Percentiles rank a stretch among this genome's conserved stretches.
Conservation (phyloP, 2,329 filamentous ascomycete genomes). For the Cladosporium sp. region DNA sequence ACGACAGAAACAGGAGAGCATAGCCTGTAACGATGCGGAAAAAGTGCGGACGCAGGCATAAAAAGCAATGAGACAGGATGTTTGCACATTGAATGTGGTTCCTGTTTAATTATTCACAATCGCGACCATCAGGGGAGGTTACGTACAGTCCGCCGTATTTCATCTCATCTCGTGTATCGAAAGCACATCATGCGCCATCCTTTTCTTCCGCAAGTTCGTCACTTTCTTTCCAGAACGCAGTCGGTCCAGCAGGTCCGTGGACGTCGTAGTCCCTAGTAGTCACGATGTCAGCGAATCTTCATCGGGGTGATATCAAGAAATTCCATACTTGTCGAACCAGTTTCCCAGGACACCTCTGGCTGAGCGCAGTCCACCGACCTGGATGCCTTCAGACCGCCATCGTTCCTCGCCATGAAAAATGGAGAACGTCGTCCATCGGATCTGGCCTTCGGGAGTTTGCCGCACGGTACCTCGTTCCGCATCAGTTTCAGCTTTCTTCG, state of each 20-base stretch:
- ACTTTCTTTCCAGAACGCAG: conserved; percentile 74
- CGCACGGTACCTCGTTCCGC: conserved; percentile 56
- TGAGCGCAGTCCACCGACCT: conserved; percentile 67
- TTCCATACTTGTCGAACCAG: conserved; percentile 72
- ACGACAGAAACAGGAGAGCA: background rate
- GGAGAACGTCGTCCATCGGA: conserved; percentile 71
- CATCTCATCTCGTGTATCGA: background rate
- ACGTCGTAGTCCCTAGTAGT: conserved; percentile 60
- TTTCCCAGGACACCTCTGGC: conserved; percentile 69
- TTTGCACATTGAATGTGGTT: background rate
- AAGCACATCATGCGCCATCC: background rate
- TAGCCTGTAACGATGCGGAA: background rate
- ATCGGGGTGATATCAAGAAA: too few species aligned
- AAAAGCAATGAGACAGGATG: background rate
- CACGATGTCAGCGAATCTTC: background rate
- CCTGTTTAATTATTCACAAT: background rate
- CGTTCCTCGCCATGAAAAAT: conserved; percentile 65
- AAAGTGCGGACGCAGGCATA: background rate
- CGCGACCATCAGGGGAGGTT: background rate
- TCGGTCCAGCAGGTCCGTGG: conserved; percentile 71
- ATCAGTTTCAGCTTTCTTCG: conserved; percentile 15
- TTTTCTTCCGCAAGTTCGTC: conserved; percentile 45
- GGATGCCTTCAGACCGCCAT: conserved; percentile 76
- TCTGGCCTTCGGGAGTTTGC: conserved; percentile 67
- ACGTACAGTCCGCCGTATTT: background rate